These are phyloP conservation scores for Geotrichum restrictum DNA, from an alignment of 1,139 yeast species.

Conservation along the genomic window DNA sequence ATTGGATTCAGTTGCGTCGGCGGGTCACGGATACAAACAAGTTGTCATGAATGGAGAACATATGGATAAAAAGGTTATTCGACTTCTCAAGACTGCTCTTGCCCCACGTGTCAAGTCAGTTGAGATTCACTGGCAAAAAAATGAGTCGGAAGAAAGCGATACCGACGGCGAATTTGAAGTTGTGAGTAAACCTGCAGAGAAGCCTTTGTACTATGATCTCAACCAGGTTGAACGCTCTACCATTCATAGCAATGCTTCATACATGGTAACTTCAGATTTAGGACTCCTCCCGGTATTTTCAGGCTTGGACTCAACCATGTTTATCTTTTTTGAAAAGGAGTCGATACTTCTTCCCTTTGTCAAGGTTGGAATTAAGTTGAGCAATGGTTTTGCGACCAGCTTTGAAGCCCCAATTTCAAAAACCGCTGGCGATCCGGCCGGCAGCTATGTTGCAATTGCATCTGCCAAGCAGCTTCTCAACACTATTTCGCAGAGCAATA, in stretches of 20 bases:
- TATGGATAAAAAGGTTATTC: constrained; percentile 18
- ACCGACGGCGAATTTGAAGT: constrained; percentile 11
- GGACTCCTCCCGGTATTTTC: constrained; percentile 10
- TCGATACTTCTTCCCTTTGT: constrained; percentile 6
- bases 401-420: constrained; percentile 3
- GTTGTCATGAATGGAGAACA: constrained; percentile 10
- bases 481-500: neutral
- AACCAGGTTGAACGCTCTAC: neutral
- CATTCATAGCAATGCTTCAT: neutral
- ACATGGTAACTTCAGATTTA: constrained; percentile 5
- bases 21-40: constrained; percentile 17
- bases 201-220: neutral
- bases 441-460: constrained; percentile 3
- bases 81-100: constrained; percentile 9
- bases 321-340: constrained; percentile 9
- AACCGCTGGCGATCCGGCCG: neutral
- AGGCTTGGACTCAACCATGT: constrained; percentile 6
- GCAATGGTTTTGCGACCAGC: neutral
- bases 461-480: constrained; percentile 11
- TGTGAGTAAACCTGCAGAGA: neutral
- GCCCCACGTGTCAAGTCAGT: constrained; percentile 1
- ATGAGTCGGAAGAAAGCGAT: neutral
- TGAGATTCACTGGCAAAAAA: constrained; percentile 11
- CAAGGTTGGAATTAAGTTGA: constrained; percentile 3
- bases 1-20: constrained; percentile 7